Evolutionary conservation across 2,329 filamentous ascomycete genomes (phyloP), one percentile per base, ranked within the genome.

Genomic region (Clonostachys chloroleuca): DNA sequence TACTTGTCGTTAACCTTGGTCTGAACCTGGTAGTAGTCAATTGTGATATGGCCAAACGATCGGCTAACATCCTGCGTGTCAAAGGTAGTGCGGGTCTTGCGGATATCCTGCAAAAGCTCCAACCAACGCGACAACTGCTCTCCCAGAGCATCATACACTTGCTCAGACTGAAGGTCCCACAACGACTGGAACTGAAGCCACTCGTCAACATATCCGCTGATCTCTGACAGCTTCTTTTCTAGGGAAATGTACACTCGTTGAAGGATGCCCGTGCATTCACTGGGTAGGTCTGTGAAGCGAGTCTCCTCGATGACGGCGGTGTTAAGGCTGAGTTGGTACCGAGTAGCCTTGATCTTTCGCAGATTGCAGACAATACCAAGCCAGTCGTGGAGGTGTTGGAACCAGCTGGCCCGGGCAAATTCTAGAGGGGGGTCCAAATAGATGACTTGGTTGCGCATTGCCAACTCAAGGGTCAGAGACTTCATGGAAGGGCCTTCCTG

Each of bases 1-100:
- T 99, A 99, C 66, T 97, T 99, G 58, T 91, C 90, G 59, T 97
- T 99, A 65, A 99, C 94, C 68, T 96, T 96, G 48, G 92, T 90
- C 67, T 99, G 95, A 0, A 99, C 94, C 66, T 99, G 95, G 59
- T 97, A 94, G 60, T 99, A 99, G 64, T 99, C 92, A 59, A 99
- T 91, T 5, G 87, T 90, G 46, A 97, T 84, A 65, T 95, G 92
- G 5, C 94, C 94, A 62, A 99, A 99, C 2, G 87, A 87, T 37
- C 89, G 87, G 65, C 87, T 94, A 54, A 95, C 89, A 63, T 96
- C 94, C 9, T 92, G 95, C 2, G 92, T 99, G 62, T 99, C 94
- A 59, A 99, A 99, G 0, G 95, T 99, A 40, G 90, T 87, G 45
- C 94, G 86, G 40, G 91, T 94, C 68, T 96, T 96, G 51, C 94